These are phyloP conservation scores for Hymenoscyphus repandus DNA, from an alignment of 2,329 filamentous ascomycete species.

Conservation along the genomic window DNA sequence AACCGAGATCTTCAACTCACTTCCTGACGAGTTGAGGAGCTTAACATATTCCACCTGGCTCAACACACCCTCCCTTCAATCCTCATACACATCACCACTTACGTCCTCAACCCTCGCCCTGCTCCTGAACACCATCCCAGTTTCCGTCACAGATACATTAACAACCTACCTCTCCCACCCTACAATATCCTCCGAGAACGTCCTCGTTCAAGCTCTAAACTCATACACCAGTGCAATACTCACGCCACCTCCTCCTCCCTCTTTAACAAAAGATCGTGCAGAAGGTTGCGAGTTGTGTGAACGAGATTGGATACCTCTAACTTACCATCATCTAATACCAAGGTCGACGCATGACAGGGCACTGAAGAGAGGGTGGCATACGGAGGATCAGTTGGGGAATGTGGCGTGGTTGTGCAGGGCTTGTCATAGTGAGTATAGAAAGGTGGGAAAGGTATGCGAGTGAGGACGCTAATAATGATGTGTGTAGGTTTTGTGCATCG, in stretches of 20 bases:
- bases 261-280: conserved; percentile 45
- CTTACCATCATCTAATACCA: conserved; percentile 86
- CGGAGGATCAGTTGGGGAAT: conserved; percentile 66
- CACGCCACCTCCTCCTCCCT: conserved; percentile 59
- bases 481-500: conserved; percentile 60
- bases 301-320: conserved; percentile 68
- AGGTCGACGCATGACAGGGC: conserved; percentile 70
- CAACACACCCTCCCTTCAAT: conserved; percentile 43
- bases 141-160: conserved; percentile 61
- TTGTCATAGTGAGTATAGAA: conserved; percentile 55
- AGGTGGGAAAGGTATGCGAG: background rate
- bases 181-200: conserved; percentile 40
- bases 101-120: conserved; percentile 34
- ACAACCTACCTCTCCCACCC: conserved; percentile 51
- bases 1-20: conserved; percentile 57
- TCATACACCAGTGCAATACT: conserved; percentile 55
- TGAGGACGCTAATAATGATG: background rate
- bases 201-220: conserved; percentile 59
- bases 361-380: conserved; percentile 74
- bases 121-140: conserved; percentile 47
- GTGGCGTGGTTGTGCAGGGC: conserved; percentile 84
- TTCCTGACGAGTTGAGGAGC: conserved; percentile 56
- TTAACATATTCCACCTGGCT: conserved; percentile 56
- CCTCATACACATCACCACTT: conserved; percentile 53
- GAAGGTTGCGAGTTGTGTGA: conserved; percentile 71